Base-by-base conservation (phyloP, 192 early-diverging fungal genomes). In the Kappamyces sp. region DNA sequence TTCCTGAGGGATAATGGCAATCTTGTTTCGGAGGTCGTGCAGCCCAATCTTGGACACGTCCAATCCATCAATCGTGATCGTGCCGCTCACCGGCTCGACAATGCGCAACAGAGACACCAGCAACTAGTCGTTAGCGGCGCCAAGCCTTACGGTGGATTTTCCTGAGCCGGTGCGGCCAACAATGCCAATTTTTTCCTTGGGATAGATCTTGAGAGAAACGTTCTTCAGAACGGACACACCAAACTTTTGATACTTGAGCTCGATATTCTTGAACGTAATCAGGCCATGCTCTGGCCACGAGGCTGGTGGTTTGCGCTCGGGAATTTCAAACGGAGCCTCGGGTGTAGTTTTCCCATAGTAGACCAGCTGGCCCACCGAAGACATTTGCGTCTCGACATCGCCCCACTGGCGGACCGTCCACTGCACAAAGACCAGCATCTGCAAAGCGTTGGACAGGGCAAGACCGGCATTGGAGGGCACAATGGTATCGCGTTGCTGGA, bases 1-100 rank as follows among this genome's bases (percentile, higher is more conserved):
- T 10, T 91, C 86, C 63, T 97, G 94, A 6, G 94, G 93, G 50
- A 97, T 96, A 37, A 97, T 86, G 3, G 86, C 78, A 60, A 97
- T 72, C 12, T 80, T 74, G 61, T 71, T 80, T 12, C 90, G 70
- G 12, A 93, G 69, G 42, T 85, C 77, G 3, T 74, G 69, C 0
- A 92, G 73, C 32, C 74, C 80, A 6, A 93, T 69, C 3, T 72
- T 77, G 36, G 68, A 64, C 13, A 89, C 80, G 57, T 92, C 88
- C 6, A 89, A 44, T 33, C 79, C 78, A 65, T 92, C 92, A 51
- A 97, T 87, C 31, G 65, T 49, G 34, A 94, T 88, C 1, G 61
- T 57, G 50, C 77, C 73, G 41, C 75, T 62, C 40, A 49, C 60
- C 8, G 66, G 58, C 60, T 79, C 83, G 36, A 76, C 73, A 49